Conservation (phyloP, 106 monocot genomes). For the Apostasia shenzhenica region DNA sequence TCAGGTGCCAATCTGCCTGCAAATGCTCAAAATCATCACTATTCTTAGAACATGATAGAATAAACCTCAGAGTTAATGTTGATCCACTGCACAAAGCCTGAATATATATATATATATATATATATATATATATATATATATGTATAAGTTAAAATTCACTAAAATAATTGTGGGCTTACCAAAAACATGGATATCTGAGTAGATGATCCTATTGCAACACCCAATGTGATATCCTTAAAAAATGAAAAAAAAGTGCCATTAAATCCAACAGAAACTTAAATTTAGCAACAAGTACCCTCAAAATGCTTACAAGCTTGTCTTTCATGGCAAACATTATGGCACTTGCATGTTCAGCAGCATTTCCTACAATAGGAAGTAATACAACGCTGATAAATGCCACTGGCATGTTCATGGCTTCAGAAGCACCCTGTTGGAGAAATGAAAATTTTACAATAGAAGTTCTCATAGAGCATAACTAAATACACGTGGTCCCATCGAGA, state of each 20-base stretch:
- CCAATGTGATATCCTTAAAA: conserved; percentile 81
- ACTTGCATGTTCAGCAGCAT: conserved; percentile 97
- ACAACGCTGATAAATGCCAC: conserved; percentile 91
- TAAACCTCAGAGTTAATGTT: too few species aligned
- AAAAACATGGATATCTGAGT: conserved; percentile 98
- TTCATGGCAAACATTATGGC: conserved; percentile 98
- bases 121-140: too few species aligned
- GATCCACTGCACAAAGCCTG: too few species aligned
- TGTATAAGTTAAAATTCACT: too few species aligned
- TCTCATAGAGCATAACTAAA: too few species aligned
- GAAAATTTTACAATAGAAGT: too few species aligned
- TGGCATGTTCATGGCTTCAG: conserved; percentile 78
- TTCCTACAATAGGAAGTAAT: conserved; percentile 96
- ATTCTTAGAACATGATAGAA: too few species aligned
- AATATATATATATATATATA: too few species aligned
- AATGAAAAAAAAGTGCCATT: not conserved
- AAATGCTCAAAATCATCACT: too few species aligned
- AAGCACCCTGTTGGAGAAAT: conserved; percentile 54
- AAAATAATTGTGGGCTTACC: conserved; percentile 24
- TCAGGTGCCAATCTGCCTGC: too few species aligned
- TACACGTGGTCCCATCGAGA: too few species aligned
- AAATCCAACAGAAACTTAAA: not conserved
- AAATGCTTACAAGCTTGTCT: conserved; percentile 73
- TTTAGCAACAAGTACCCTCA: not conserved
- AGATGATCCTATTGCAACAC: conserved; percentile 95